Base-by-base conservation (phyloP, 148 eudicot genomes). In the Heliamphora exappendiculata region DNA sequence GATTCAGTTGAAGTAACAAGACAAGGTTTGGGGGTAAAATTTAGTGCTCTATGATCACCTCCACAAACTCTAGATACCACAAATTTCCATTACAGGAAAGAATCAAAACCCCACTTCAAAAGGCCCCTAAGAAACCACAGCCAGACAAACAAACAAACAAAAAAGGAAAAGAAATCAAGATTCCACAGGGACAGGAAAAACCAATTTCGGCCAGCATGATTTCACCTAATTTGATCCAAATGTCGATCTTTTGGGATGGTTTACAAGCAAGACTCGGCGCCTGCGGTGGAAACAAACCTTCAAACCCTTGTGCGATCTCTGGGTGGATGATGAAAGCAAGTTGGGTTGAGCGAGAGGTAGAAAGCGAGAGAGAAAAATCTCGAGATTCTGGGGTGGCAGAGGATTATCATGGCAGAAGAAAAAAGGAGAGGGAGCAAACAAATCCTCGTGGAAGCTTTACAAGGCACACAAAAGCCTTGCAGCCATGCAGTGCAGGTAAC, bases 381-480 rank as follows among this genome's bases (percentile, higher is more conserved):
- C 7, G 70, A 75, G 78, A 81, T 20, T 79, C 72, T 73, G 79
- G 79, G 49, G 82, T 73, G 83, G 87, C 82, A 79, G 72, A 78
- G 75, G 16, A 34, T 12, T 37, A 34, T 24, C 59, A 67, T 54
- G 77, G 39, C 33, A 68, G 58, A 68, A 70, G 64, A 78, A 73
- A 69, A 69, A 67, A 57, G 74, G 75, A 58, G 76, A 60, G 80
- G 72, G 62, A 67, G 67, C 76, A 85, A 77, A 79, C 86, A 89
- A 83, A 88, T 82, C 84, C 89, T 88, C 89, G 93, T 87, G 84
- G 66, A 78, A 81, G 78, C 81, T 78, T 78, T 77, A 53, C 54
- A 75, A 60, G 74, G 64, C 33, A 29, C 73, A 37, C 0, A 68
- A n/a, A 42, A 45, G 67, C 67, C 20, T 37, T 68, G 71, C 82